Base-by-base conservation (phyloP, 768 basidiomycete genomes). In the Megacollybia marginata region DNA sequence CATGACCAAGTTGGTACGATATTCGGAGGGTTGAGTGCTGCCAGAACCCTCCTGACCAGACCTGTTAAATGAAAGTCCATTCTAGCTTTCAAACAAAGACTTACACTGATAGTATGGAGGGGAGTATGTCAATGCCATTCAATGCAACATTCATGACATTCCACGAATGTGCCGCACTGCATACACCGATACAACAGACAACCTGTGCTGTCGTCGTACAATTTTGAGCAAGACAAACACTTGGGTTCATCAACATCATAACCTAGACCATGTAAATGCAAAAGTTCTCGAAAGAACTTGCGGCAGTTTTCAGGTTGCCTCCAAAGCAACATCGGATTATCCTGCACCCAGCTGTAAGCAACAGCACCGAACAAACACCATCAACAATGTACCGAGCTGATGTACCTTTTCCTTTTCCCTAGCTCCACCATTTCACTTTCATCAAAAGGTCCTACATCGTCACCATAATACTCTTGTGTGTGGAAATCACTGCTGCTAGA, bases 1-100 rank as follows among this genome's bases (percentile, higher is more conserved):
- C 23, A 47, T 50, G 49, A 31, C 49, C 49, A 5, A 50, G n/a
- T 19, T 50, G 49, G 16, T 50, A 50, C 9, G 44, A 33, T 5
- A 50, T n/a, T n/a, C n/a, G n/a, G n/a, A n/a, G n/a, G n/a, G n/a
- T n/a, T n/a, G n/a, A n/a, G n/a, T 15, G 31, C 12, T 18, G 12
- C 49, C 49, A 50, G n/a, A 19, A 50, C 12, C 15, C 20, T 2
- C 42, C 44, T 1, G 18, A 16, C 49, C 49, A 50, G 4, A 33
- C 33, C 49, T 50, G 8, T 5, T 15, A 5, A 16, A 33, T 8
- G 9, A 23, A 8, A n/a, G 20, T 8, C n/a, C 9, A 19, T 3
- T 4, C 12, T 4, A 32, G 13, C 18, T n/a, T n/a, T n/a, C n/a
- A n/a, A n/a, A 6, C 4, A 9, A 4, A 19, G 12, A 20, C 49